Conservation (phyloP, 2,329 filamentous ascomycete species). For the Arthroderma sp. region DNA sequence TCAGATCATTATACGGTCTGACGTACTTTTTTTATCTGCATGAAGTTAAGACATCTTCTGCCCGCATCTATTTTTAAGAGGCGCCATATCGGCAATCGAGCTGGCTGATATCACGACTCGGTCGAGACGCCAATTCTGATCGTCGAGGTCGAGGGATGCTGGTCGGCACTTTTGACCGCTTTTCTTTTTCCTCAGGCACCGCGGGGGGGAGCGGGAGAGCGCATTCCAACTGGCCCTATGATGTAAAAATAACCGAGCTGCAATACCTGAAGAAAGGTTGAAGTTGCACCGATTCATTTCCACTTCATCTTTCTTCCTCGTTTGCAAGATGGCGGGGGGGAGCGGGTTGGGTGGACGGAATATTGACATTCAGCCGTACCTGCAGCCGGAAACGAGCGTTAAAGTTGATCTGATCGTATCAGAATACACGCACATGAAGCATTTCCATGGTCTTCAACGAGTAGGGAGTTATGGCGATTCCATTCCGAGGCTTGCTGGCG, state of each 20-base stretch:
- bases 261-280: neutral
- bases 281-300: neutral
- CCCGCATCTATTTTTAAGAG: neutral
- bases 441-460: neutral
- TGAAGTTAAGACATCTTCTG: neutral
- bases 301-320: neutral
- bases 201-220: neutral
- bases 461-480: neutral
- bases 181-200: conserved; percentile 4
- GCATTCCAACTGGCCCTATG: neutral
- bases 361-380: neutral
- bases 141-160: conserved; percentile 1
- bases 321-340: neutral
- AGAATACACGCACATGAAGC: neutral
- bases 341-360: neutral
- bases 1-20: neutral
- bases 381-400: neutral
- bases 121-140: conserved; percentile 2
- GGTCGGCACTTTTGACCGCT: neutral
- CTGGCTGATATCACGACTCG: neutral
- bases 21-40: neutral
- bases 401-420: neutral
- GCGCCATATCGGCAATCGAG: neutral
- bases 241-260: neutral
- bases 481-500: neutral